Percentiles rank a stretch among this genome's conserved stretches.
Evolutionary conservation across 2,329 filamentous ascomycete genomes (phyloP).

Genomic region (Pseudocercospora ulei): DNA sequence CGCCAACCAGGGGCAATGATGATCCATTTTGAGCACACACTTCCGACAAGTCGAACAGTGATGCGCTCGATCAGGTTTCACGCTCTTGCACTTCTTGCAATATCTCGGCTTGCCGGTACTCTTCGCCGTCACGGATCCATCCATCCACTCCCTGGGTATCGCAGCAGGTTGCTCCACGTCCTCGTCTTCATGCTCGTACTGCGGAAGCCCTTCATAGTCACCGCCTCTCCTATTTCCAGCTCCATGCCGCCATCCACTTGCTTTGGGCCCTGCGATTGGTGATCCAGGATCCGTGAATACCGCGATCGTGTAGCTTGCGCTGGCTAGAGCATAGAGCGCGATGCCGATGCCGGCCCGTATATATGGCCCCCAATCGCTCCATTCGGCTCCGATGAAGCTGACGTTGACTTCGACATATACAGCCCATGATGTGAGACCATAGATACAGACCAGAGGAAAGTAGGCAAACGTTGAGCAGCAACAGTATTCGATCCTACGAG

Average conservation of each 20-base stretch:
- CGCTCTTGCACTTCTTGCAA: constrained; percentile 94
- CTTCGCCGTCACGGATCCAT: constrained; percentile 79
- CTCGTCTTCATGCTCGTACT: constrained; percentile 51
- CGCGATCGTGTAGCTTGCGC: constrained; percentile 81
- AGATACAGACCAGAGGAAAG: constrained; percentile 25
- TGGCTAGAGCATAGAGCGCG: constrained; percentile 65
- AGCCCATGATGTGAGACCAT: constrained; percentile 71
- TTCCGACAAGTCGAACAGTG: constrained; percentile 91
- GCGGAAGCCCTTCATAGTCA: constrained; percentile 70
- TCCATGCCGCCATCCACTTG: constrained; percentile 1
- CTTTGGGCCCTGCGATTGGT: constrained; percentile 38
- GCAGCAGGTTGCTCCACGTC: constrained; percentile 27
- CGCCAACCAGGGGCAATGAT: constrained; percentile 96
- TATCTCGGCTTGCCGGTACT: constrained; percentile 69
- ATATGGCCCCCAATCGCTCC: constrained; percentile 18
- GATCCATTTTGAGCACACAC: constrained; percentile 98
- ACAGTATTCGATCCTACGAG: constrained; percentile 64
- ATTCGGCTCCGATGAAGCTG: constrained; percentile 35
- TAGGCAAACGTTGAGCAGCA: constrained; percentile 55
- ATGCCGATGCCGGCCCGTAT: constrained; percentile 52
- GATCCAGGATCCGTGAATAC: constrained; percentile 86
- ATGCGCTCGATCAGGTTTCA: constrained; percentile 90
- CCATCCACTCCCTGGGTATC: constrained; percentile 21
- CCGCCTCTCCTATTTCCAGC: constrained; percentile 10
- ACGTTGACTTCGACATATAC: constrained; percentile 68